Conservation (phyloP, 805 yeast species). For the Starmera amethionina region DNA sequence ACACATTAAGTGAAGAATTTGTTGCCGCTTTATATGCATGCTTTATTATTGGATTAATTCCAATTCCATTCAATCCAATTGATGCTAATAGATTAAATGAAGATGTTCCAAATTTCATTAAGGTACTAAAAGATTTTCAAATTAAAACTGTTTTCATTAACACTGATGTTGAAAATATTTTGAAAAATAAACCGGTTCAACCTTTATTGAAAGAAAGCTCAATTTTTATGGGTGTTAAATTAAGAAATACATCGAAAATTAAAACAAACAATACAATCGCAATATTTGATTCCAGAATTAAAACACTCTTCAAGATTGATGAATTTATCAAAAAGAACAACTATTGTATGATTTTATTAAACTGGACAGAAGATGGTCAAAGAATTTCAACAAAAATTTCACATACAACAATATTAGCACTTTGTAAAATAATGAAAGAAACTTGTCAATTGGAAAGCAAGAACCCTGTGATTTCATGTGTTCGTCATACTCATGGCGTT, state of each 20-base stretch:
- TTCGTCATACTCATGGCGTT: conserved; percentile 71
- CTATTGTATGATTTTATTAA: conserved; percentile 54
- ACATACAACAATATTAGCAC: conserved; percentile 57
- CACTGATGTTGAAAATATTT: conserved; percentile 56
- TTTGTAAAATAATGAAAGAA: conserved; percentile 85
- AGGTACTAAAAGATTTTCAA: conserved; percentile 59
- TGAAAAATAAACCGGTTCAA: conserved; percentile 60
- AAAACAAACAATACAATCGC: conserved; percentile 20
- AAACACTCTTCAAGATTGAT: conserved; percentile 23
- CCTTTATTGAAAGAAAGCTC: conserved; percentile 40
- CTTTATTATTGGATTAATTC: conserved; percentile 67
- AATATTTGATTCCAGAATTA: conserved; percentile 7
- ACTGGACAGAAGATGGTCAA: conserved; percentile 64
- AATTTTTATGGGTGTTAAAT: conserved; percentile 35
- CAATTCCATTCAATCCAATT: conserved; percentile 67
- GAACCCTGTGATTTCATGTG: conserved; percentile 75
- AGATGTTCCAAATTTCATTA: conserved; percentile 59
- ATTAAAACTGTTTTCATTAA: conserved; percentile 70
- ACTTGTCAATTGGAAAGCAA: conserved; percentile 75
- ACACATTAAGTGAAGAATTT: conserved; percentile 81
- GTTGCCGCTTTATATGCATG: conserved; percentile 81
- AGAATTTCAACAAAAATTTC: conserved; percentile 42
- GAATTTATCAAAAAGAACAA: conserved; percentile 25
- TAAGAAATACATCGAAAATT: conserved; percentile 60
- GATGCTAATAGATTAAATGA: conserved; percentile 59